Evolutionary conservation across 2,329 filamentous ascomycete genomes (phyloP).

Genomic region (Alternaria longipes): DNA sequence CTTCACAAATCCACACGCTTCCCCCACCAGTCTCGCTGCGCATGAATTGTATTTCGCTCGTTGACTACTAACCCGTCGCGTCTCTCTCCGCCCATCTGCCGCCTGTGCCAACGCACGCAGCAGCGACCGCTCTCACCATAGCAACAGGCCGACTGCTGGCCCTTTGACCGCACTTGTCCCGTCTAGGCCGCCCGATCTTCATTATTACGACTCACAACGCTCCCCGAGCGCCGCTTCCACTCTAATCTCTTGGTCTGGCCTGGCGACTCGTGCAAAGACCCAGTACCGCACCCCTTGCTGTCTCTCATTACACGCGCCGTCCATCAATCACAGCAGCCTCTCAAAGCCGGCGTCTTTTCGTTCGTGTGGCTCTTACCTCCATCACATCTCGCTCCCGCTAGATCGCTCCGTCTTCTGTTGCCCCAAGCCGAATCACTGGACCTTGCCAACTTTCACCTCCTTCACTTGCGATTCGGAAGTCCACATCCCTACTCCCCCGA

Average conservation of each 20-base stretch:
- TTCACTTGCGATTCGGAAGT: conserved; percentile 30
- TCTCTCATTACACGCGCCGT: conserved; percentile 37
- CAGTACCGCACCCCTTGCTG: conserved; percentile 37
- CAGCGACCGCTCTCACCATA: conserved; percentile 51
- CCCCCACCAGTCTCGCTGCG: conserved; percentile 21
- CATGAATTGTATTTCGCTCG: conserved; percentile 24
- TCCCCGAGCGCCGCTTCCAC: conserved; percentile 45
- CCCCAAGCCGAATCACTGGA: conserved; percentile 26
- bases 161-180: conserved; percentile 38
- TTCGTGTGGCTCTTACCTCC: conserved; percentile 31
- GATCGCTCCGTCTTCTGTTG: conserved; percentile 32
- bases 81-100: conserved; percentile 30
- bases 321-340: conserved; percentile 41
- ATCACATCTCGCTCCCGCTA: conserved; percentile 37
- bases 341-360: conserved; percentile 29
- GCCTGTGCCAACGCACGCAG: conserved; percentile 48
- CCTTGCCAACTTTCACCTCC: conserved; percentile 35
- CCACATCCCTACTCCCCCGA: conserved; percentile 49
- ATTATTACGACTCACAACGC: conserved; percentile 48
- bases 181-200: conserved; percentile 42
- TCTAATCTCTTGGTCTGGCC: conserved; percentile 49
- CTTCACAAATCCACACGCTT: conserved; percentile 13
- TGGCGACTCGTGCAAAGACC: conserved; percentile 51
- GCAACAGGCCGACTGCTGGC: conserved; percentile 50
- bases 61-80: conserved; percentile 20